phyloP scores from a whole-genome alignment of 345 rosid genomes.

The Salix dunnii region DNA sequence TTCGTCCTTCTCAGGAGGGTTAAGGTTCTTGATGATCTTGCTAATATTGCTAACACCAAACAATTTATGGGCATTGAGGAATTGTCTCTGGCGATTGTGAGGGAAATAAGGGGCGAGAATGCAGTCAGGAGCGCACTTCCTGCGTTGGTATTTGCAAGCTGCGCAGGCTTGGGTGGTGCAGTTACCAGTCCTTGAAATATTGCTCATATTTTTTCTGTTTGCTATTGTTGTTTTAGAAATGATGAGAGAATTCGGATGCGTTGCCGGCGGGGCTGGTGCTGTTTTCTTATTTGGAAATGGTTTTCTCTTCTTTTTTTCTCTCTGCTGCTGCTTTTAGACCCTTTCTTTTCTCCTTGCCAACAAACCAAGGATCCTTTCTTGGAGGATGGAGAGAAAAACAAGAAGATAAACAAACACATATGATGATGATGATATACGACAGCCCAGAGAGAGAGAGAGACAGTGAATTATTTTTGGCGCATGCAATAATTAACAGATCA shows the following conservation, averaged over 20 bases:
- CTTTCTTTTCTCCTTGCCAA: slow-evolving; percentile 8
- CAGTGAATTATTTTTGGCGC: too few relatives aligned
- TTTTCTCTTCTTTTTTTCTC: neutral
- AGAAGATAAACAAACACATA: slow-evolving; percentile 10
- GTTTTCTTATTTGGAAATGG: slow-evolving; percentile 10
- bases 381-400: slow-evolving; percentile 27
- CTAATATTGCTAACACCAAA: slow-evolving; percentile 90
- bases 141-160: slow-evolving; percentile 94
- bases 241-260: slow-evolving; percentile 19
- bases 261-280: slow-evolving; percentile 22
- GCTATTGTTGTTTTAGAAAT: neutral
- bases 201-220: neutral
- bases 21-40: slow-evolving; percentile 67
- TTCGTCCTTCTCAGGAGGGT: slow-evolving; percentile 60
- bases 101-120: slow-evolving; percentile 96
- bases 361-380: slow-evolving; percentile 3
- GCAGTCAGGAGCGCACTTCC: slow-evolving; percentile 90
- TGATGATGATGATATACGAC: neutral
- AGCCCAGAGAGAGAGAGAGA: neutral
- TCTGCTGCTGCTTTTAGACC: slow-evolving; percentile 11
- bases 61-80: slow-evolving; percentile 89
- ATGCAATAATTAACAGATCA: too few relatives aligned
- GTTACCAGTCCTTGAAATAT: slow-evolving; percentile 19
- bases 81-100: slow-evolving; percentile 71
- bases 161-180: slow-evolving; percentile 57